These are phyloP conservation scores for Diospyros kaki DNA, from an alignment of 148 eudicot species.

Conservation along the genomic window DNA sequence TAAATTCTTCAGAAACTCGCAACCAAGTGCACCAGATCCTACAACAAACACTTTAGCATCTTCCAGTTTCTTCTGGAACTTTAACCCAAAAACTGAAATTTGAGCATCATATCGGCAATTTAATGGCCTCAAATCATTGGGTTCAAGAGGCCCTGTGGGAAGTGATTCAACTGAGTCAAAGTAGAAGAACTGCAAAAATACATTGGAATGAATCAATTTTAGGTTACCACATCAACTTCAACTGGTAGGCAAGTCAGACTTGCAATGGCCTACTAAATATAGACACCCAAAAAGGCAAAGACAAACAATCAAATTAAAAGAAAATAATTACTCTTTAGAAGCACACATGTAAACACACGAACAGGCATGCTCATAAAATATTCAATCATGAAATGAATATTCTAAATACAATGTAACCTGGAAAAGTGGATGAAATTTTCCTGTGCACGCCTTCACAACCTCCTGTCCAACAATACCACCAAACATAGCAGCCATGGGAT, in stretches of 20 bases:
- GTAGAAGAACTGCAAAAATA: slow-evolving; percentile 72
- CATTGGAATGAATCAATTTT: neutral
- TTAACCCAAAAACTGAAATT: slow-evolving; percentile 84
- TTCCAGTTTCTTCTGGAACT: slow-evolving; percentile 83
- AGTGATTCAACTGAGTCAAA: slow-evolving; percentile 93
- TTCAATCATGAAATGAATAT: neutral
- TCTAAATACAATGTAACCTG: slow-evolving; percentile 45
- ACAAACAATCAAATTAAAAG: neutral
- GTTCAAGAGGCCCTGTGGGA: slow-evolving; percentile 63
- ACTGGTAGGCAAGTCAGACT: neutral
- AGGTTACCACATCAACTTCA: neutral
- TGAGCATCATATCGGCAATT: slow-evolving; percentile 90
- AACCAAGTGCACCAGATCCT: slow-evolving; percentile 95
- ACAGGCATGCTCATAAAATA: slow-evolving; percentile 1
- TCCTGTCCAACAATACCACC: slow-evolving; percentile 95
- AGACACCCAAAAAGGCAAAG: neutral
- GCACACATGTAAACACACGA: neutral
- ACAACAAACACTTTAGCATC: slow-evolving; percentile 70
- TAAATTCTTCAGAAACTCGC: slow-evolving; percentile 87
- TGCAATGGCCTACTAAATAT: neutral
- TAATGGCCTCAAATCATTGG: slow-evolving; percentile 57
- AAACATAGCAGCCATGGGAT: slow-evolving; percentile 99
- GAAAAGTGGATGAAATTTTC: slow-evolving; percentile 89
- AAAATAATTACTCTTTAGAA: neutral
- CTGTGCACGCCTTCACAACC: slow-evolving; percentile 95